phyloP scores from a whole-genome alignment of 495 filamentous ascomycete species.

The Talaromyces trachyspermus region DNA sequence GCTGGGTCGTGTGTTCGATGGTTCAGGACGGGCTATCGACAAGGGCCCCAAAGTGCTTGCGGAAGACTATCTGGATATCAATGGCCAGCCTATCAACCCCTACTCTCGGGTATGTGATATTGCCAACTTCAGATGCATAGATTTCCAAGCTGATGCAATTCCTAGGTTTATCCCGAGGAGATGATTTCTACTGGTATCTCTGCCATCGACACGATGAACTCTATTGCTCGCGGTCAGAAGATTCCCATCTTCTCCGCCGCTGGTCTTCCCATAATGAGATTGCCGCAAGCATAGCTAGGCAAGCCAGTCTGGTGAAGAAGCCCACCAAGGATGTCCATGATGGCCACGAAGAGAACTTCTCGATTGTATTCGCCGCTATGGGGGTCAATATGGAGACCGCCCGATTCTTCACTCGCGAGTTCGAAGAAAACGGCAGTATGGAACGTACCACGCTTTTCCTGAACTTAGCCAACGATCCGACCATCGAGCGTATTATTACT shows the following conservation, averaged over 20 bases:
- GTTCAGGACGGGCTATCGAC: constrained; percentile 93
- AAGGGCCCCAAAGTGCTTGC: constrained; percentile 98
- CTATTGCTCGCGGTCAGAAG: constrained; percentile 98
- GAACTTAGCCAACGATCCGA: constrained; percentile 98
- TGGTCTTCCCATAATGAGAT: constrained; percentile 99
- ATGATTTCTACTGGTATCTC: constrained; percentile 99
- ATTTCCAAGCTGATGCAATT: constrained; percentile 15
- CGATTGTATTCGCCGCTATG: constrained; percentile 98
- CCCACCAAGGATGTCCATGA: constrained; percentile 95
- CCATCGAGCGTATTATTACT: constrained; percentile 99
- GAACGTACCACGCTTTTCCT: constrained; percentile 95
- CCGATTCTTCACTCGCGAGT: constrained; percentile 97
- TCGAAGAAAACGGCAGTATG: constrained; percentile 98
- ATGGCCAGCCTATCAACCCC: constrained; percentile 98
- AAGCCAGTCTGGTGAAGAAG: constrained; percentile 83
- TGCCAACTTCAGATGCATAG: not conserved
- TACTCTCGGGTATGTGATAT: constrained; percentile 68
- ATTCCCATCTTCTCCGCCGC: constrained; percentile 99
- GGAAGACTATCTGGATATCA: constrained; percentile 98
- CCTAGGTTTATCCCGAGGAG: constrained; percentile 92
- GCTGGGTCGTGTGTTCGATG: constrained; percentile 97
- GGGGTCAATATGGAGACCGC: constrained; percentile 99
- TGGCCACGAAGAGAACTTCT: constrained; percentile 98
- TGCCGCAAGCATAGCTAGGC: constrained; percentile 93
- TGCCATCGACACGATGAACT: constrained; percentile 99